A percentile compares a stretch with the other conserved stretches of the same genome.
phyloP scores from a whole-genome alignment of 345 rosid species.

The Lepidium didymum region DNA sequence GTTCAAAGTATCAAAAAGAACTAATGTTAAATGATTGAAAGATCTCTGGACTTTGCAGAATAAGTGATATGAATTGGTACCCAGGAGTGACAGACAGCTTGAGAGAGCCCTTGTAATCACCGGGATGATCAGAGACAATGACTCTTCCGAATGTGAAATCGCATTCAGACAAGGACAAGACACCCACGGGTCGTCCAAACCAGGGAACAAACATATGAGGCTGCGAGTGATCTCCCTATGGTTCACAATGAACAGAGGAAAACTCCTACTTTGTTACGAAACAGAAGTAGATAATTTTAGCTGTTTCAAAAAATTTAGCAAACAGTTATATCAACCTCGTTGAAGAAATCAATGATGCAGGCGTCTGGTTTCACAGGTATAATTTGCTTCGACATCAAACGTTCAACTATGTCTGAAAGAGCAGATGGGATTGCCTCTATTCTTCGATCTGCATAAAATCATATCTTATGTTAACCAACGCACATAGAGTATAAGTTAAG shows the following conservation, averaged over 20 bases:
- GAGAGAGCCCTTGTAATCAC: conserved; percentile 77
- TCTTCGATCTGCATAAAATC: conserved; percentile 44
- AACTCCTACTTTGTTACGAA: neutral
- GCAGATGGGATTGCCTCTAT: conserved; percentile 63
- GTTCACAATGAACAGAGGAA: neutral
- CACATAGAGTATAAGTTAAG: neutral
- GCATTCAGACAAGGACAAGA: conserved; percentile 74
- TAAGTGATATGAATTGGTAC: conserved; percentile 26
- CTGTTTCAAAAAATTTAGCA: neutral
- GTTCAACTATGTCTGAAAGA: conserved; percentile 73
- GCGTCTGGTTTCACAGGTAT: conserved; percentile 68
- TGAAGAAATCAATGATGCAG: conserved; percentile 75
- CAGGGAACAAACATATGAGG: conserved; percentile 68
- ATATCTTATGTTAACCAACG: neutral
- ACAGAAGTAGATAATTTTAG: neutral
- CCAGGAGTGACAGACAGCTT: conserved; percentile 78
- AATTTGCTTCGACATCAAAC: conserved; percentile 48
- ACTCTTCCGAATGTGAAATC: conserved; percentile 73
- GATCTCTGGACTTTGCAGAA: neutral
- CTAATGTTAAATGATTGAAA: neutral
- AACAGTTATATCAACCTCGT: conserved; percentile 49
- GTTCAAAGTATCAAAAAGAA: conserved; percentile 5
- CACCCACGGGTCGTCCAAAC: conserved; percentile 70
- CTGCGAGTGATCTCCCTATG: conserved; percentile 87
- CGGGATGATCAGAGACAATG: conserved; percentile 53